These are phyloP conservation scores for Verticillium nonalfalfae DNA, from an alignment of 2,329 filamentous ascomycete species.

Conservation along the genomic window DNA sequence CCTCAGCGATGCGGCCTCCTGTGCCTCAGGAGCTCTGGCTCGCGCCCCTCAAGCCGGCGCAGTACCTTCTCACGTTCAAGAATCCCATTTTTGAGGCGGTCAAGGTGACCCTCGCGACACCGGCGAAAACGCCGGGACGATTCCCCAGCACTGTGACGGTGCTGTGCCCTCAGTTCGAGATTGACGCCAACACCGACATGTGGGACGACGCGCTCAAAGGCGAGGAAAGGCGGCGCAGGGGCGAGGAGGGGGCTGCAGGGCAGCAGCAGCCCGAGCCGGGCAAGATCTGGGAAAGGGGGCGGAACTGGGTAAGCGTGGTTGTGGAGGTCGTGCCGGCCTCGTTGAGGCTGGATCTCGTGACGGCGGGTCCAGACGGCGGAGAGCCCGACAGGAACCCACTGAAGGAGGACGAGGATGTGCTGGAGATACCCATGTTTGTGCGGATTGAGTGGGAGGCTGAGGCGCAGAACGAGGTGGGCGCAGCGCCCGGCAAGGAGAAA, in stretches of 20 bases:
- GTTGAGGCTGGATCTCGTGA: conserved; percentile 32
- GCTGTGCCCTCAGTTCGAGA: conserved; percentile 87
- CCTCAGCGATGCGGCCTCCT: conserved; percentile 16
- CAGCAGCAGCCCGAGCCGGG: conserved; percentile 70
- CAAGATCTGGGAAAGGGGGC: conserved; percentile 90
- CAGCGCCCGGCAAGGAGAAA: conserved; percentile 35
- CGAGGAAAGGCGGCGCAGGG: conserved; percentile 29
- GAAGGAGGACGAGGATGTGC: conserved; percentile 52
- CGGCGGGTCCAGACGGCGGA: conserved; percentile 11
- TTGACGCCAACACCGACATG: conserved; percentile 83
- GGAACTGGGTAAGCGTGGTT: conserved; percentile 93
- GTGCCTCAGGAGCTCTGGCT: conserved; percentile 33
- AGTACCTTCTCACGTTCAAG: conserved; percentile 84
- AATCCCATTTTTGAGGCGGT: conserved; percentile 93
- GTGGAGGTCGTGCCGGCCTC: conserved; percentile 75
- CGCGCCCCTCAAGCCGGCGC: conserved; percentile 56
- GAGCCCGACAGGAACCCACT: conserved; percentile 39
- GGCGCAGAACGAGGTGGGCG: conserved; percentile 56
- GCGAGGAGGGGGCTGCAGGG: conserved; percentile 27
- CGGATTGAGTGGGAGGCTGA: conserved; percentile 85
- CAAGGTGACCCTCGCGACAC: conserved; percentile 80
- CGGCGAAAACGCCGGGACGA: conserved; percentile 68
- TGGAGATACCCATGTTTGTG: conserved; percentile 94
- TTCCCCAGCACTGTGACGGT: conserved; percentile 81
- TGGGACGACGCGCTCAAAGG: conserved; percentile 82